These are phyloP conservation scores for Asclepias syriaca DNA, from an alignment of 257 asterid genomes.

Conservation along the genomic window DNA sequence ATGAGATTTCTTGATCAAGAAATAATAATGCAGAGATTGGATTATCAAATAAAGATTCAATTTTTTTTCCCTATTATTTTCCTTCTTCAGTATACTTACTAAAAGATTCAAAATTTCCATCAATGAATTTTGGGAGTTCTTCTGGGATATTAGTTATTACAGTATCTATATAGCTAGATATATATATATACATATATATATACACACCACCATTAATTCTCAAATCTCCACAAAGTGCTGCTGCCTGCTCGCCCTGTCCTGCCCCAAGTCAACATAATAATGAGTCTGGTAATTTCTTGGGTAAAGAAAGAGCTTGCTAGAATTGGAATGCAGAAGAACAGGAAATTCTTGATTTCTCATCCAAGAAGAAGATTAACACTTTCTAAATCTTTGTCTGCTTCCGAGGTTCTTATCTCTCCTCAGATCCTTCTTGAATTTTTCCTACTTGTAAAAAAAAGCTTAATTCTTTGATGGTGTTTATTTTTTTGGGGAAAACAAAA, in stretches of 20 bases:
- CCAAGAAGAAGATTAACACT: constrained; percentile 8
- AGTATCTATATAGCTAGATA: too few species aligned
- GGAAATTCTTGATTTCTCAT: constrained; percentile 18
- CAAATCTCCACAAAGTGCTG: neutral
- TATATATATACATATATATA: too few species aligned
- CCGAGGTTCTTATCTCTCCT: constrained; percentile 17
- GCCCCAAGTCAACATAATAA: neutral
- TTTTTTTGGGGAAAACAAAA: neutral
- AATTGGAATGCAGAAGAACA: constrained; percentile 22
- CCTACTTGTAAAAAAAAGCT: neutral
- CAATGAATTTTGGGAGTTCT: neutral
- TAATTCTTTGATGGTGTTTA: neutral
- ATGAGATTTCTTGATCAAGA: constrained; percentile 11
- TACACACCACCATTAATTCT: too few species aligned
- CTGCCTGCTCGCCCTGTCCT: neutral
- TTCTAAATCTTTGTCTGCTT: constrained; percentile 5
- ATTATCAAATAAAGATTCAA: neutral
- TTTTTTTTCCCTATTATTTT: neutral
- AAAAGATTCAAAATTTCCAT: too few species aligned
- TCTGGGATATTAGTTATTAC: too few species aligned
- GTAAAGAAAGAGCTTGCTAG: constrained; percentile 30
- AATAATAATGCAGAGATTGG: neutral
- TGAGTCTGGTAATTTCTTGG: constrained; percentile 30
- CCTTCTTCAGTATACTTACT: neutral
- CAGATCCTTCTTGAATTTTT: neutral